Conservation (phyloP, 495 filamentous ascomycete species). For the Aspergillus funiculosus region DNA sequence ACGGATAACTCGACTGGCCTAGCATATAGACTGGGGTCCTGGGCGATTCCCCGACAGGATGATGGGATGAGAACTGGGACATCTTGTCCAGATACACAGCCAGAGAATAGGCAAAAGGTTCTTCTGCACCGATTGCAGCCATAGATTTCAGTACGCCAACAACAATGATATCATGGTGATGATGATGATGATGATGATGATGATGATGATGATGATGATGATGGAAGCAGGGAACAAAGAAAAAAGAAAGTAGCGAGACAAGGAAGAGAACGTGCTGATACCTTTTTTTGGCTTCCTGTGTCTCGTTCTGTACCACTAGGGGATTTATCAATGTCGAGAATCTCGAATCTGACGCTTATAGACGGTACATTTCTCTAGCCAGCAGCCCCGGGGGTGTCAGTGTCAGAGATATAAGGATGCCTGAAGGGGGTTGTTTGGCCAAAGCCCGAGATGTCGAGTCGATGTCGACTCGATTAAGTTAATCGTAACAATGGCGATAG, state of each 20-base stretch:
- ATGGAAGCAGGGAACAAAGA: not conserved
- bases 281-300: slow-evolving; percentile 2
- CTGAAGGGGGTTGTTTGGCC: not conserved
- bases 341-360: slow-evolving; percentile 15
- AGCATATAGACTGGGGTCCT: slow-evolving; percentile 11
- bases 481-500: slow-evolving; percentile 1
- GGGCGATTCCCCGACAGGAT: not conserved
- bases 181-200: no score
- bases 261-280: slow-evolving; percentile 4
- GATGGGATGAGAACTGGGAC: slow-evolving; percentile 11
- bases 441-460: slow-evolving; percentile 2
- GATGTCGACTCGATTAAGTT: no score
- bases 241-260: not conserved
- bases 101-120: not conserved
- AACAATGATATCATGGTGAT: slow-evolving; percentile 3
- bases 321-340: slow-evolving; percentile 1
- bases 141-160: slow-evolving; percentile 3
- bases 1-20: slow-evolving; percentile 25
- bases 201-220: no score
- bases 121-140: slow-evolving; percentile 2
- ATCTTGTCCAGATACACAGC: slow-evolving; percentile 4
- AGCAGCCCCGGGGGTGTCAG: not conserved
- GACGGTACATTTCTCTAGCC: slow-evolving; percentile 8
- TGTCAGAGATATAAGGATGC: slow-evolving; percentile 12
- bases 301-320: slow-evolving; percentile 9